Percentiles rank a stretch among this genome's conserved stretches.
phyloP scores from a whole-genome alignment of 2,329 filamentous ascomycete species.

The Fusarium haematococcum region DNA sequence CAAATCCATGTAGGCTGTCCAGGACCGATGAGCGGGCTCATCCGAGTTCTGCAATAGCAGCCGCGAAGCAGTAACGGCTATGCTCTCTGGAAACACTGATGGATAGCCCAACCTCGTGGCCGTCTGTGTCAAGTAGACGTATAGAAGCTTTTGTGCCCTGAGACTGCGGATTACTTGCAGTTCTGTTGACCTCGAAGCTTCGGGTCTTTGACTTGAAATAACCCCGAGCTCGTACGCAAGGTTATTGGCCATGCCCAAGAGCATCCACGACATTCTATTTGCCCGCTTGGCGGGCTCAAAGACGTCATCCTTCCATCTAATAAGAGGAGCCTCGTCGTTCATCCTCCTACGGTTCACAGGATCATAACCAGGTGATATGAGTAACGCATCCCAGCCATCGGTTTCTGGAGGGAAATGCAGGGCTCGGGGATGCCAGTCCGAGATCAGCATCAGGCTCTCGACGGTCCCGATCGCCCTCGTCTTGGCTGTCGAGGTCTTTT shows the following conservation, averaged over 20 bases:
- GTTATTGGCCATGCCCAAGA: slow-evolving; percentile 36
- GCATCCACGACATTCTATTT: slow-evolving; percentile 45
- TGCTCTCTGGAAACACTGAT: slow-evolving; percentile 19
- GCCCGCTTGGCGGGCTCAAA: slow-evolving; percentile 42
- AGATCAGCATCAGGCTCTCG: slow-evolving; percentile 38
- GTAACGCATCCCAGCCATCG: slow-evolving; percentile 36
- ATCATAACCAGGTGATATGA: slow-evolving; percentile 36
- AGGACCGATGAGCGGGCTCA: slow-evolving; percentile 3
- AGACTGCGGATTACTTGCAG: not conserved
- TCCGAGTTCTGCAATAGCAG: not conserved
- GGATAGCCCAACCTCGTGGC: slow-evolving; percentile 15
- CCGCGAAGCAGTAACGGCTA: slow-evolving; percentile 10
- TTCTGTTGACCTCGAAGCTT: not conserved
- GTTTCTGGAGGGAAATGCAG: slow-evolving; percentile 39
- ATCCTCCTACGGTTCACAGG: slow-evolving; percentile 27
- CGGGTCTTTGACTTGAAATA: slow-evolving; percentile 6
- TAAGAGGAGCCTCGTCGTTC: slow-evolving; percentile 35
- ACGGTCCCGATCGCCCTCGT: slow-evolving; percentile 35
- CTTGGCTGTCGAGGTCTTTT: slow-evolving; percentile 37
- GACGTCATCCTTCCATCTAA: slow-evolving; percentile 42
- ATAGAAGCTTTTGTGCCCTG: slow-evolving; percentile 32
- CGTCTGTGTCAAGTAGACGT: slow-evolving; percentile 35
- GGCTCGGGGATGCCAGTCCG: slow-evolving; percentile 40
- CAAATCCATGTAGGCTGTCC: slow-evolving; percentile 32
- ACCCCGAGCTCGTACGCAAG: slow-evolving; percentile 38